phyloP scores from a whole-genome alignment of 352 stramenopile genomes.

The Pythium insidiosum region DNA sequence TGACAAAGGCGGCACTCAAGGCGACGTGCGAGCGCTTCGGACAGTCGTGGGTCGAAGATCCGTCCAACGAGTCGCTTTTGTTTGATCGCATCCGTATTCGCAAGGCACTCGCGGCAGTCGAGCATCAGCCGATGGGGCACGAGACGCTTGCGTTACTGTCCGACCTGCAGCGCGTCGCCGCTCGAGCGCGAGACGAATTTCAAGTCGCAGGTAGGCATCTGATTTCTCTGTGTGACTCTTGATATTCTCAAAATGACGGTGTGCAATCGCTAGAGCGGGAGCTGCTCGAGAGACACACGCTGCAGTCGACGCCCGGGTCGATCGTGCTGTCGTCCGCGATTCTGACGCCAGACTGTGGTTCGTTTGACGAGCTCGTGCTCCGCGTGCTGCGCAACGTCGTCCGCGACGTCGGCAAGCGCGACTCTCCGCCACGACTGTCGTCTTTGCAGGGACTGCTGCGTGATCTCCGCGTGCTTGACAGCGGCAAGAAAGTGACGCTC shows the following conservation, averaged over 20 bases:
- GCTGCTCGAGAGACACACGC: conserved; percentile 38
- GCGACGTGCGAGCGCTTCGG: conserved; percentile 63
- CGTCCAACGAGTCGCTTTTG: conserved; percentile 63
- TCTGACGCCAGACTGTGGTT: too few relatives aligned
- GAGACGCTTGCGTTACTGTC: not conserved
- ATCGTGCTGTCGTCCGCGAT: too few relatives aligned
- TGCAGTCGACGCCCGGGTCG: not conserved
- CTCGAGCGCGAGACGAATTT: conserved; percentile 5
- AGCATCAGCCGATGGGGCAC: not conserved
- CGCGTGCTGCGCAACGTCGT: conserved; percentile 54
- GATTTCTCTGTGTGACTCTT: not conserved
- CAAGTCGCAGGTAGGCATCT: conserved; percentile 1
- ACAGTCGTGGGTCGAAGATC: conserved; percentile 77
- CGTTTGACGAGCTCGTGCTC: conserved; percentile 66
- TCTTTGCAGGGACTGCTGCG: conserved; percentile 33
- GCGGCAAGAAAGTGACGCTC: conserved; percentile 64
- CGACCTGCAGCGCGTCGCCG: conserved; percentile 11
- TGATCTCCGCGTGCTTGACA: conserved; percentile 36
- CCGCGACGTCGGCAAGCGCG: conserved; percentile 39
- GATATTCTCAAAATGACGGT: too few relatives aligned
- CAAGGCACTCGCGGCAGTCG: conserved; percentile 31
- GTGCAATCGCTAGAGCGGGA: conserved; percentile 48
- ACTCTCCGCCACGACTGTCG: conserved; percentile 46
- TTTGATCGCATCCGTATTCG: conserved; percentile 82
- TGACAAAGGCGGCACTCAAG: conserved; percentile 52